These are phyloP conservation scores for Bullera alba DNA, from an alignment of 768 basidiomycete genomes.

Conservation along the genomic window DNA sequence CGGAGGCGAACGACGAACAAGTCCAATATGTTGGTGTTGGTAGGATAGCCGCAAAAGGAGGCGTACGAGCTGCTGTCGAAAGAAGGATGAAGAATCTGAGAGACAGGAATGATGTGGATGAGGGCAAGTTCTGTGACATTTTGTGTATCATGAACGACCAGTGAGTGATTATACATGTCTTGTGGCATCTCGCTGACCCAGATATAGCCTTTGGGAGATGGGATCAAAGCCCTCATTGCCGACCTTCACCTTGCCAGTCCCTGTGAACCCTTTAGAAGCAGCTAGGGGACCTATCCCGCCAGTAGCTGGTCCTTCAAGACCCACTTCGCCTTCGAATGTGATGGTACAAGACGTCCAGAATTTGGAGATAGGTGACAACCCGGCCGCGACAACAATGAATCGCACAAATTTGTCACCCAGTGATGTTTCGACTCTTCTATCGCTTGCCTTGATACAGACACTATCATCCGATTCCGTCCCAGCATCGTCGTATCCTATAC, in stretches of 20 bases:
- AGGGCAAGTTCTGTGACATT: conserved; percentile 39
- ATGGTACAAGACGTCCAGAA: no score
- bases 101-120: conserved; percentile 27
- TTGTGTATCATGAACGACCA: conserved; percentile 40
- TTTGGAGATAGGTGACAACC: no score
- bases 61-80: conserved; percentile 37
- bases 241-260: conserved; percentile 19
- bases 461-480: conserved; percentile 46
- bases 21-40: conserved; percentile 37
- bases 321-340: not conserved
- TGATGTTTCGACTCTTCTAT: conserved; percentile 34
- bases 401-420: conserved; percentile 7
- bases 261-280: conserved; percentile 12
- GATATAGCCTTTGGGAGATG: conserved; percentile 38
- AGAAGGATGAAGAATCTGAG: conserved; percentile 17
- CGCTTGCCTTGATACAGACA: conserved; percentile 27
- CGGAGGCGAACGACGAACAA: conserved; percentile 8
- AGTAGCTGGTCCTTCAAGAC: conserved; percentile 6
- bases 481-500: conserved; percentile 61
- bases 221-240: conserved; percentile 25
- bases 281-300: not conserved
- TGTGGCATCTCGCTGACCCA: not conserved
- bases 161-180: conserved; percentile 17
- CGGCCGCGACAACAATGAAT: not conserved
- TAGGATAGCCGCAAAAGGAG: conserved; percentile 30